Percentiles rank a stretch among this genome's conserved stretches.
Evolutionary conservation across 768 basidiomycete genomes (phyloP).

Genomic region (Trametopsis cervina): DNA sequence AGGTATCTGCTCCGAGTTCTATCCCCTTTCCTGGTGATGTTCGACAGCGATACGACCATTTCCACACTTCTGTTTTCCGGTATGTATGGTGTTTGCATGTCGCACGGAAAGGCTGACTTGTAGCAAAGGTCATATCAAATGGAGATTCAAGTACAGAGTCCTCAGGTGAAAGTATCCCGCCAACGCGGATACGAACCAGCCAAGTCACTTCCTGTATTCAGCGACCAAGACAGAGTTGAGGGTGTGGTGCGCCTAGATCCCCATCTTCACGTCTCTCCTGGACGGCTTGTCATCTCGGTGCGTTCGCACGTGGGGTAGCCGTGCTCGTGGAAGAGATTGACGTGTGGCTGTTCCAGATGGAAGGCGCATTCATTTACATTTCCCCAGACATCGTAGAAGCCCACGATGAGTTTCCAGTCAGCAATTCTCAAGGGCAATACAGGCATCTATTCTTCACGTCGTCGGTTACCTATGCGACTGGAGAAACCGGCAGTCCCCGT

Average conservation of each 20-base stretch:
- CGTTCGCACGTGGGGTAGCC: constrained; percentile 17
- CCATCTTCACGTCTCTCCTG: constrained; percentile 37
- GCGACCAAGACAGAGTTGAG: constrained; percentile 50
- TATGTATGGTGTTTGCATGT: constrained; percentile 6
- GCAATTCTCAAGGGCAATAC: constrained; percentile 13
- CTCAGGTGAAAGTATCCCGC: constrained; percentile 45
- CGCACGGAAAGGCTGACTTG: constrained; percentile 1
- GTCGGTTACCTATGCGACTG: constrained; percentile 15
- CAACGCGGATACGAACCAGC: constrained; percentile 20
- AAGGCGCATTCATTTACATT: constrained; percentile 50
- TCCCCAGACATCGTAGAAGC: constrained; percentile 21
- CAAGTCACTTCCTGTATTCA: constrained; percentile 43
- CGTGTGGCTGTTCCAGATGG: constrained; percentile 53
- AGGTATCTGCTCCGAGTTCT: background rate
- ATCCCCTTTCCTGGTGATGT: constrained; percentile 1
- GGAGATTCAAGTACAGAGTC: constrained; percentile 56
- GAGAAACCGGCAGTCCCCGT: constrained; percentile 16
- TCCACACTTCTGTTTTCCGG: constrained; percentile 23
- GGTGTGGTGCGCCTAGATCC: constrained; percentile 56
- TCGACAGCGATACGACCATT: constrained; percentile 10
- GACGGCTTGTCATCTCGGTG: constrained; percentile 54
- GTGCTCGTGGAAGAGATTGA: too few relatives aligned
- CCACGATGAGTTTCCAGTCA: constrained; percentile 9
- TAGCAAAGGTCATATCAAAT: constrained; percentile 29
- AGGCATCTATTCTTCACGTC: constrained; percentile 24